Conservation (phyloP, 2,329 filamentous ascomycete species). For the Colletotrichum sp. region DNA sequence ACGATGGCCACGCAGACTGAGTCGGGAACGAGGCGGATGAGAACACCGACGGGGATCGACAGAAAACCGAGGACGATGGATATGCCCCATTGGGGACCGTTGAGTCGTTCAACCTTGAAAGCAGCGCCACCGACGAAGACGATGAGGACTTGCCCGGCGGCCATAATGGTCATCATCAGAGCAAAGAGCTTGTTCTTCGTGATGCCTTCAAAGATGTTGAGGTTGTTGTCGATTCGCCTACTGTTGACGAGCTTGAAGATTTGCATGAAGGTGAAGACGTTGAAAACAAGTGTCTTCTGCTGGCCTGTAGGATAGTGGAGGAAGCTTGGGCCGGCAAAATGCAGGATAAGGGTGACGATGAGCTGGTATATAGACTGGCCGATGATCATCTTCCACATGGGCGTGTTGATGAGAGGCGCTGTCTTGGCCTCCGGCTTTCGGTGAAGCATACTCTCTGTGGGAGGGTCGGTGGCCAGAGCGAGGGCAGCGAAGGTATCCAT, state of each 20-base stretch:
- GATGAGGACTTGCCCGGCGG: constrained; percentile 75
- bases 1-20: constrained; percentile 10
- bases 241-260: constrained; percentile 82
- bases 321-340: constrained; percentile 57
- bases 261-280: constrained; percentile 87
- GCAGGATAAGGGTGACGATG: constrained; percentile 72
- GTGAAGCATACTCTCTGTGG: constrained; percentile 70
- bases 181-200: constrained; percentile 74
- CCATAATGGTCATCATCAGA: constrained; percentile 71
- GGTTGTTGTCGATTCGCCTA: constrained; percentile 75
- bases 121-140: constrained; percentile 72
- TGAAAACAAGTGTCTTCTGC: constrained; percentile 76
- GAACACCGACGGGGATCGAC: constrained; percentile 70
- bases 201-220: constrained; percentile 78
- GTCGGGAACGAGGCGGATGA: constrained; percentile 58
- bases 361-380: constrained; percentile 82
- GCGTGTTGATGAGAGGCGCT: constrained; percentile 73
- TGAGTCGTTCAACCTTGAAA: constrained; percentile 59
- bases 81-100: constrained; percentile 70
- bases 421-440: constrained; percentile 78
- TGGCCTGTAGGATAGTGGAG: constrained; percentile 53
- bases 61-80: constrained; percentile 70
- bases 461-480: constrained; percentile 78
- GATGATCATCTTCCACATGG: constrained; percentile 92
- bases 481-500: constrained; percentile 85